Conservation (phyloP, 2,329 filamentous ascomycete genomes). For the Talaromyces islandicus region DNA sequence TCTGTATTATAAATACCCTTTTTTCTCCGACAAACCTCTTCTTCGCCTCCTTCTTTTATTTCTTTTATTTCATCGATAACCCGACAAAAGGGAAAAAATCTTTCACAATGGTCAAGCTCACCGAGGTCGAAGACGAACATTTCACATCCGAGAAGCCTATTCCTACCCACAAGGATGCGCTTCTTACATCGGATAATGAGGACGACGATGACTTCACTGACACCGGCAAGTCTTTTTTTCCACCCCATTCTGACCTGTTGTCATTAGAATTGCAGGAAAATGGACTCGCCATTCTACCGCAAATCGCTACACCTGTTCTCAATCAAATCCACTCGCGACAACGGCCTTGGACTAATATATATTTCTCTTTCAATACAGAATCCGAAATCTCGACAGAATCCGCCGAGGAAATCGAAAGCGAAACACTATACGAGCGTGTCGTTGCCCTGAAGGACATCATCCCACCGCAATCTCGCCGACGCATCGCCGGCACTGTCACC, state of each 20-base stretch:
- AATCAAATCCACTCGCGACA: no score
- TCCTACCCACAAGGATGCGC: conserved; percentile 52
- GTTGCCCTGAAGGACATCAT: conserved; percentile 70
- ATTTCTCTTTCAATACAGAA: conserved; percentile 43
- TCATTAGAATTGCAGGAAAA: neutral
- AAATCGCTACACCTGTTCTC: neutral
- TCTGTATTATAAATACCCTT: neutral
- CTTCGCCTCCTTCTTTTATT: neutral
- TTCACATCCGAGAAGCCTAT: conserved; percentile 69
- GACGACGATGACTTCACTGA: conserved; percentile 85
- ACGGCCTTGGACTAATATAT: neutral
- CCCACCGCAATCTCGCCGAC: conserved; percentile 64
- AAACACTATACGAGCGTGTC: conserved; percentile 61
- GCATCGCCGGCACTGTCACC: conserved; percentile 55
- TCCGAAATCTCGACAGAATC: conserved; percentile 80
- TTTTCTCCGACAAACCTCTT: neutral
- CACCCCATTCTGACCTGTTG: neutral
- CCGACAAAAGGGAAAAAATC: neutral
- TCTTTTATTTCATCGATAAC: neutral
- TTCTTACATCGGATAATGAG: conserved; percentile 42
- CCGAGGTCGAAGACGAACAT: conserved; percentile 94
- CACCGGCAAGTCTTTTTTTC: conserved; percentile 60
- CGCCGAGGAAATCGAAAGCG: conserved; percentile 55
- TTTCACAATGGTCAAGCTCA: conserved; percentile 80
- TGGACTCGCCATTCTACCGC: neutral